phyloP scores from a whole-genome alignment of 148 eudicot genomes.

The Rhododendron kiyosumense region DNA sequence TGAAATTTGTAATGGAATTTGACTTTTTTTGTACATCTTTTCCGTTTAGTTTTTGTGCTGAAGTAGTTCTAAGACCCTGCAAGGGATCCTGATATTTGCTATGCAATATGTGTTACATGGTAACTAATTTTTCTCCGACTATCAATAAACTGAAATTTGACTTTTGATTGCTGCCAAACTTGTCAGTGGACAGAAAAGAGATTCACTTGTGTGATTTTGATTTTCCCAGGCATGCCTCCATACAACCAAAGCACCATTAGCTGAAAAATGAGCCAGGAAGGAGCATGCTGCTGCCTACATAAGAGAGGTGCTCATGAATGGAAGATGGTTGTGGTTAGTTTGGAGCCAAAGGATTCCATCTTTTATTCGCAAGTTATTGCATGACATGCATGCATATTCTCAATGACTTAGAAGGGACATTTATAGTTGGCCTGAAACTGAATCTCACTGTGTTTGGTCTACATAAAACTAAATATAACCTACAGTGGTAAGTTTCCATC shows the following conservation, averaged over 20 bases:
- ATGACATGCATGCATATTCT: background rate
- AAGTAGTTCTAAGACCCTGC: too few relatives aligned
- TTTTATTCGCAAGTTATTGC: background rate
- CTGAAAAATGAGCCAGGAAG: constrained; percentile 67
- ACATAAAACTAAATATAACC: background rate
- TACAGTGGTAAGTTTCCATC: background rate
- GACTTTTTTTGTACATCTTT: too few relatives aligned
- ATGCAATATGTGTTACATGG: background rate
- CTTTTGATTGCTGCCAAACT: background rate
- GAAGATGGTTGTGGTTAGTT: constrained; percentile 83
- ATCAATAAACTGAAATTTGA: background rate
- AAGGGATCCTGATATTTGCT: too few relatives aligned
- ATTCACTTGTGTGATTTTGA: constrained; percentile 9
- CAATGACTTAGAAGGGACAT: background rate
- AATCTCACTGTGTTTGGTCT: background rate
- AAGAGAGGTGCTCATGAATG: constrained; percentile 50
- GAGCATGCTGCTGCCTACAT: constrained; percentile 54
- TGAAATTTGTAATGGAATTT: too few relatives aligned
- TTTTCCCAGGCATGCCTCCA: constrained; percentile 51
- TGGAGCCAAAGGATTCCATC: background rate
- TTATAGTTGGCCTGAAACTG: background rate
- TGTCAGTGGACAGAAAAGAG: background rate
- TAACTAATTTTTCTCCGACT: background rate
- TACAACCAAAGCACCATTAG: constrained; percentile 31
- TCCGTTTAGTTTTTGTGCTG: too few relatives aligned